A percentile compares a stretch with the other conserved stretches of the same genome.
These are phyloP conservation scores for Rhynchosporium secalis DNA, from an alignment of 2,329 filamentous ascomycete species.

Conservation along the genomic window DNA sequence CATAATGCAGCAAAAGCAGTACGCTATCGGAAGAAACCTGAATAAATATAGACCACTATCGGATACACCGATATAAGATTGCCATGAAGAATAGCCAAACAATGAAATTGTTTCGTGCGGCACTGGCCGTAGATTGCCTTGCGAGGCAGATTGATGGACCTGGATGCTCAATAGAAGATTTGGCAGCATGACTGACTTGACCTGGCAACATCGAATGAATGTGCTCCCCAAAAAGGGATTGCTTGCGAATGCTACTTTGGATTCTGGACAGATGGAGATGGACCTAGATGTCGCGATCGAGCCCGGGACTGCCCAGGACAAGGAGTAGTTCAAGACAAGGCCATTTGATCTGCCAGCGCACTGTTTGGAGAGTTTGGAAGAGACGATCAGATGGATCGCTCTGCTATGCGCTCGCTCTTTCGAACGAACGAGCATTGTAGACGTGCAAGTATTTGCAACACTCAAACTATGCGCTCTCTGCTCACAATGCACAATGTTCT, in stretches of 20 bases:
- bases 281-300: background rate
- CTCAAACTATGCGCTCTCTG: slow-evolving; percentile 6
- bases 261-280: background rate
- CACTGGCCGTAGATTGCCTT: slow-evolving; percentile 9
- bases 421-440: background rate
- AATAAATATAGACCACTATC: slow-evolving; percentile 14
- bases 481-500: slow-evolving; percentile 1
- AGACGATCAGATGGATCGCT: slow-evolving; percentile 8
- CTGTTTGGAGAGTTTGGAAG: slow-evolving; percentile 2
- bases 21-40: slow-evolving; percentile 4
- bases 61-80: background rate
- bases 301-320: slow-evolving; percentile 10
- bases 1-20: slow-evolving; percentile 16
- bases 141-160: background rate
- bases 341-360: background rate
- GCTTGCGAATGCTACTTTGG: background rate
- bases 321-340: background rate
- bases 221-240: background rate
- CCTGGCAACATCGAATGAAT: too few relatives aligned
- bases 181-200: background rate
- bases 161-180: background rate
- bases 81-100: slow-evolving; percentile 9
- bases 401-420: background rate
- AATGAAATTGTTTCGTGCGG: slow-evolving; percentile 8
- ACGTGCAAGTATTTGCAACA: slow-evolving; percentile 8